Evolutionary conservation across 495 filamentous ascomycete genomes (phyloP).

Genomic region (Astrocystis sublimbata): DNA sequence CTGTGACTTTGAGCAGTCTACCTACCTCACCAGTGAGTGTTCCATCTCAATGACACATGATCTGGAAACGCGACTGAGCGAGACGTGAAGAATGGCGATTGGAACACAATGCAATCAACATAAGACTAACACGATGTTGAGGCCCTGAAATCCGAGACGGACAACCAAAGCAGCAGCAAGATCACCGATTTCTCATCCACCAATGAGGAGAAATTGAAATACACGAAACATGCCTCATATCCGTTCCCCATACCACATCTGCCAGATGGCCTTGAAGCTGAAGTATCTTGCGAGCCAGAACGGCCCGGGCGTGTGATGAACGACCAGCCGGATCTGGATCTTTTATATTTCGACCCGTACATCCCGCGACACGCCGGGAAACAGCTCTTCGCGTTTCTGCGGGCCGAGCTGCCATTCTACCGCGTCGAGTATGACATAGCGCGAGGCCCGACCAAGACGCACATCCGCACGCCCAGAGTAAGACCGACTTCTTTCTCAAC

Average conservation of each 20-base stretch:
- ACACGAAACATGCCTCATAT: conserved; percentile 57
- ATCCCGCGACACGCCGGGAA: conserved; percentile 48
- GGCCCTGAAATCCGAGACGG: neutral
- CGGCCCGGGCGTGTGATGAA: conserved; percentile 47
- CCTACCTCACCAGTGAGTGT: neutral
- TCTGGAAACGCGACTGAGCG: neutral
- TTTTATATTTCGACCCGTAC: conserved; percentile 69
- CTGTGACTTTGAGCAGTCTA: conserved; percentile 6
- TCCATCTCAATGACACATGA: neutral
- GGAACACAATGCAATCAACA: no score
- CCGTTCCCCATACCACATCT: conserved; percentile 63
- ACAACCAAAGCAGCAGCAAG: neutral
- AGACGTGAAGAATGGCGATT: neutral
- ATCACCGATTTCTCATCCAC: no score
- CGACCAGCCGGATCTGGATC: conserved; percentile 63
- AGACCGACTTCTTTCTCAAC: neutral
- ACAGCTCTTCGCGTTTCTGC: conserved; percentile 66
- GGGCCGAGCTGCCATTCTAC: conserved; percentile 67
- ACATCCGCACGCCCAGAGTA: conserved; percentile 60
- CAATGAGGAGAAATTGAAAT: neutral
- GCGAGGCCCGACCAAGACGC: conserved; percentile 55
- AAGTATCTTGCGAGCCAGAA: conserved; percentile 35
- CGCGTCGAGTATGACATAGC: conserved; percentile 69
- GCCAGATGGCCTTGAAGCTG: conserved; percentile 36
- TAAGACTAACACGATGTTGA: neutral